phyloP scores from a whole-genome alignment of 805 yeast genomes.

The Naumovozyma castellii region DNA sequence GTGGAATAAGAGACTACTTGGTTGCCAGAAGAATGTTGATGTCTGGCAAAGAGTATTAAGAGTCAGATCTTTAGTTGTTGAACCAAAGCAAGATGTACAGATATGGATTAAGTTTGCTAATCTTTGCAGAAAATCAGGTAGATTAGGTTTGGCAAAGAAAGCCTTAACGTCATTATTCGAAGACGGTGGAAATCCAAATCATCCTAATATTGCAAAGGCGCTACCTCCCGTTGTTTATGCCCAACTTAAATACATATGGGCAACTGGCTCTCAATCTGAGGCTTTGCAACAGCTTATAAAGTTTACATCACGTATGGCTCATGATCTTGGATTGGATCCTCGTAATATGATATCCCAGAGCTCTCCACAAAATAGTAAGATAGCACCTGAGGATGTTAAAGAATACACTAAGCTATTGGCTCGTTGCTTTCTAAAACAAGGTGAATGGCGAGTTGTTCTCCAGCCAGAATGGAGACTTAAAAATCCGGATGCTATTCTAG shows the following conservation, averaged over 20 bases:
- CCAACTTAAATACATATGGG: constrained; percentile 94
- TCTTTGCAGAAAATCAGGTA: constrained; percentile 85
- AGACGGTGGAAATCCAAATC: constrained; percentile 49
- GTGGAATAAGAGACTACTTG: constrained; percentile 86
- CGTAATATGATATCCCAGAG: constrained; percentile 83
- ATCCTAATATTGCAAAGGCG: constrained; percentile 58
- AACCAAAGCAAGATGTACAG: constrained; percentile 93
- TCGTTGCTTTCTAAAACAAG: constrained; percentile 91
- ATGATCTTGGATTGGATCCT: constrained; percentile 77
- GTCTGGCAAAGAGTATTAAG: constrained; percentile 97
- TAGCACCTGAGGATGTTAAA: constrained; percentile 54
- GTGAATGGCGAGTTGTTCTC: constrained; percentile 92
- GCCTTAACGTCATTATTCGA: constrained; percentile 73
- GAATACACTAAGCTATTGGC: constrained; percentile 81
- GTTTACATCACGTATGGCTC: constrained; percentile 84
- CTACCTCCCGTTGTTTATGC: constrained; percentile 98
- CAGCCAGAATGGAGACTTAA: constrained; percentile 73
- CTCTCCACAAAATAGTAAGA: constrained; percentile 48
- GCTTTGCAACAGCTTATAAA: constrained; percentile 80
- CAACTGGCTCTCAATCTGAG: constrained; percentile 78
- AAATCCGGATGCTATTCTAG: constrained; percentile 73
- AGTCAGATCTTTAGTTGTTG: constrained; percentile 84
- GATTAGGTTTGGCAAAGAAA: constrained; percentile 86
- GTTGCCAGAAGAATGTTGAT: constrained; percentile 94
- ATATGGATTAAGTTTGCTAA: constrained; percentile 98